phyloP scores from a whole-genome alignment of 2,329 filamentous ascomycete species.

The Pseudocercospora ulei region DNA sequence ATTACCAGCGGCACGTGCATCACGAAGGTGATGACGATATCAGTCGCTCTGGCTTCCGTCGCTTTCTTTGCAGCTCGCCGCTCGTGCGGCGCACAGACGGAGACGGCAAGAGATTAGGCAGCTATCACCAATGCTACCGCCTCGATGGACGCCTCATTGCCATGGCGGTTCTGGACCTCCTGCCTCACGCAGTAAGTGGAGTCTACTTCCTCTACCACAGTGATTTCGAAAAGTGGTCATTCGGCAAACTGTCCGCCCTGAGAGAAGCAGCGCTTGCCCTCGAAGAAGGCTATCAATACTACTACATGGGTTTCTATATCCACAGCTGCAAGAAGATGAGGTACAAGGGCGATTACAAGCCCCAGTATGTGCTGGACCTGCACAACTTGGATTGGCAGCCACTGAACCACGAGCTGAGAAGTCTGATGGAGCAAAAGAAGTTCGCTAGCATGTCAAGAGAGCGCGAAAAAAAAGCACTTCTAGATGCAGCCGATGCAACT shows the following conservation, averaged over 20 bases:
- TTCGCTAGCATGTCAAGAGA: conserved; percentile 44
- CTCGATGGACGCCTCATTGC: conserved; percentile 67
- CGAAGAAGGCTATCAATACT: conserved; percentile 62
- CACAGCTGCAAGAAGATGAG: conserved; percentile 72
- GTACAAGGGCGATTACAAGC: conserved; percentile 72
- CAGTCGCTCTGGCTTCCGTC: conserved; percentile 52
- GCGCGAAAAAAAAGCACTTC: conserved; percentile 24
- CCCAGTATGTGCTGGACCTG: conserved; percentile 64
- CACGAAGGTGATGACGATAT: conserved; percentile 54
- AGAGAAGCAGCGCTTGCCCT: conserved; percentile 61
- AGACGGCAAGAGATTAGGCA: conserved; percentile 54
- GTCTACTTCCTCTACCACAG: conserved; percentile 78
- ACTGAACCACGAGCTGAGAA: conserved; percentile 30
- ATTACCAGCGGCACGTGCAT: conserved; percentile 68
- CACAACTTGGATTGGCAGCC: conserved; percentile 33
- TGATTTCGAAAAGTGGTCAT: conserved; percentile 58
- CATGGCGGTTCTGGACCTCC: conserved; percentile 64
- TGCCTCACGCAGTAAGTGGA: conserved; percentile 66
- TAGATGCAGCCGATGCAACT: conserved; percentile 1
- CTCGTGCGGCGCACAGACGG: conserved; percentile 43
- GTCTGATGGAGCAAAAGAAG: conserved; percentile 45
- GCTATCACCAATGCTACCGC: conserved; percentile 64
- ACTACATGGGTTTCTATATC: conserved; percentile 64
- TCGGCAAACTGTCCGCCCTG: conserved; percentile 67
- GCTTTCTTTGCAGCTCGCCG: conserved; percentile 65